phyloP scores from a whole-genome alignment of 345 rosid genomes.

The Psidium friedrichsthalianum region DNA sequence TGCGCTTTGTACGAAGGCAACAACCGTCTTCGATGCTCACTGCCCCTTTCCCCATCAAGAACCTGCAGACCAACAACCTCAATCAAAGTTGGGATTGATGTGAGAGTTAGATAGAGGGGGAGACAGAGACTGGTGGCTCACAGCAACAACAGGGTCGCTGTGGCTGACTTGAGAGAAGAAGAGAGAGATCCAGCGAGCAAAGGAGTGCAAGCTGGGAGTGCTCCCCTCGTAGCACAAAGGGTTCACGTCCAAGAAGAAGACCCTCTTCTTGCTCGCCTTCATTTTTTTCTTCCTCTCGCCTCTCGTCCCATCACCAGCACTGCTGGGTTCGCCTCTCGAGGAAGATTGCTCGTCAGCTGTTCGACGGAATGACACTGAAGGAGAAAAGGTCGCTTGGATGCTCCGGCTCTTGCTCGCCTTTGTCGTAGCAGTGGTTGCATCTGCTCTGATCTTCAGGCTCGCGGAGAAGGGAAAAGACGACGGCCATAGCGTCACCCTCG shows the following conservation, averaged over 20 bases:
- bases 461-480: not conserved
- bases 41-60: conserved; percentile 73
- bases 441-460: not conserved
- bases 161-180: conserved; percentile 78
- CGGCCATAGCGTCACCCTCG: not conserved
- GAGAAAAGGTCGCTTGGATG: not conserved
- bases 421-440: not conserved
- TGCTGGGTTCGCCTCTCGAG: conserved; percentile 6
- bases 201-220: conserved; percentile 60
- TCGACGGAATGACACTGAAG: conserved; percentile 35
- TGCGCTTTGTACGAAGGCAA: conserved; percentile 86
- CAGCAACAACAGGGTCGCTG: conserved; percentile 79
- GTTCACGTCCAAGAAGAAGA: conserved; percentile 80
- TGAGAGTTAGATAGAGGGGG: not conserved
- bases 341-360: conserved; percentile 12
- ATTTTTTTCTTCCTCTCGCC: conserved; percentile 1
- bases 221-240: conserved; percentile 80
- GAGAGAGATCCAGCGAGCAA: conserved; percentile 74
- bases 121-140: conserved; percentile 8
- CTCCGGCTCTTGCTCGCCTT: not conserved
- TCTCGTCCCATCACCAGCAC: not conserved
- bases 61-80: conserved; percentile 34
- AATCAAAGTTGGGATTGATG: not conserved
- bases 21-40: conserved; percentile 49
- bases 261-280: conserved; percentile 41